phyloP scores from a whole-genome alignment of 2,329 filamentous ascomycete species.

The Phaeomoniella chlamydospora region DNA sequence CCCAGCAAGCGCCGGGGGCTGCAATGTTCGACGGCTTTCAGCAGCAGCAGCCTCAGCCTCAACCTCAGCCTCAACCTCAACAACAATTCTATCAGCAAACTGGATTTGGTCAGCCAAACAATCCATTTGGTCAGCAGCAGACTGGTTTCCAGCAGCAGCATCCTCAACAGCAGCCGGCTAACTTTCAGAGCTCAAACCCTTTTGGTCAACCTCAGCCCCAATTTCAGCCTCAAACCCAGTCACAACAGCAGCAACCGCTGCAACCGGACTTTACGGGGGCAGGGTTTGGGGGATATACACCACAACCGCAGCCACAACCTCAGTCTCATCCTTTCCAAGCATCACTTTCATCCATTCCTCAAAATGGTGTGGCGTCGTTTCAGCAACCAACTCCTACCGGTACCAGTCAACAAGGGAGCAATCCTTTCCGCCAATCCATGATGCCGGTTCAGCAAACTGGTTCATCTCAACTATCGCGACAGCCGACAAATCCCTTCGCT shows the following conservation, averaged over 20 bases:
- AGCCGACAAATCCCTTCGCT: conserved; percentile 80
- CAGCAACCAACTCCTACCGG: conserved; percentile 22
- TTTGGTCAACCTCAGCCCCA: conserved; percentile 18
- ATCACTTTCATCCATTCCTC: conserved; percentile 29
- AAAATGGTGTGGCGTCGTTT: conserved; percentile 32
- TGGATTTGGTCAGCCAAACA: conserved; percentile 8
- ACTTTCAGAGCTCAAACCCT: conserved; percentile 14
- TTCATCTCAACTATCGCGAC: conserved; percentile 32
- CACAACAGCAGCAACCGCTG: conserved; percentile 27
- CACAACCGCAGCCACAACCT: conserved; percentile 44
- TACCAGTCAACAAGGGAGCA: conserved; percentile 50
- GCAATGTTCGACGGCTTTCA: conserved; percentile 25
- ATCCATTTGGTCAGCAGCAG: conserved; percentile 11
- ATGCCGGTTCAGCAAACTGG: conserved; percentile 37
- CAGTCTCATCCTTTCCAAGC: conserved; percentile 21
- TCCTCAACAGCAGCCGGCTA: conserved; percentile 8
- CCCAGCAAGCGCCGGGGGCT: conserved; percentile 22
- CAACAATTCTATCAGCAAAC: conserved; percentile 8
- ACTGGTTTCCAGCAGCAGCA: conserved; percentile 8
- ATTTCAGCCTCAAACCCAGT: conserved; percentile 11
- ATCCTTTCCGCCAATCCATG: conserved; percentile 91
- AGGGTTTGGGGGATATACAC: conserved; percentile 70
- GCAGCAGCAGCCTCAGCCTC: conserved; percentile 13
- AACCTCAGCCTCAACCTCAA: conserved; percentile 6
- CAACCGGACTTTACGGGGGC: conserved; percentile 55